phyloP scores from a whole-genome alignment of 768 basidiomycete species.

The Mrakia frigida region DNA sequence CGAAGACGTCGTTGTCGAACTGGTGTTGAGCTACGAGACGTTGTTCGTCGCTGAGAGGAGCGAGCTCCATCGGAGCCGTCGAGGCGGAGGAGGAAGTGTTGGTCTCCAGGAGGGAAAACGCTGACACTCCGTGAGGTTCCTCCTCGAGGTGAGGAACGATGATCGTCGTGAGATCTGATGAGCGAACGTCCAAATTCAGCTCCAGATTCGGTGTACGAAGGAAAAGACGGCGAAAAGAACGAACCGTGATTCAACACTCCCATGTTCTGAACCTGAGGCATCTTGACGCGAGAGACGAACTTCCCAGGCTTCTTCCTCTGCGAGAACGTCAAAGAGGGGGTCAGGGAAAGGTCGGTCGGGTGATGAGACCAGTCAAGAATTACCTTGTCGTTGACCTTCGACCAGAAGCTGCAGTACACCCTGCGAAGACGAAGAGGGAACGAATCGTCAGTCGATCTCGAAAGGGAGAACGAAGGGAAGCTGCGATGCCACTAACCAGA shows the following conservation, averaged over 20 bases:
- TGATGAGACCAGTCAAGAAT: background rate
- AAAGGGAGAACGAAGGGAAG: background rate
- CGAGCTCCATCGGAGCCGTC: constrained; percentile 6
- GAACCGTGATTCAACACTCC: constrained; percentile 32
- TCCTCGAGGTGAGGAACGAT: constrained; percentile 26
- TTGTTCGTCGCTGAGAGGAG: background rate
- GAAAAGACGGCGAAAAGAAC: background rate
- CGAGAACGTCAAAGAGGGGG: no score
- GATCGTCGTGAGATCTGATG: constrained; percentile 24
- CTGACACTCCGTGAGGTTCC: background rate
- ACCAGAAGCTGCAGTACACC: constrained; percentile 29
- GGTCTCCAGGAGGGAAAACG: background rate
- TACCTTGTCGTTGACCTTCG: constrained; percentile 26
- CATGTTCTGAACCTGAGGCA: constrained; percentile 28
- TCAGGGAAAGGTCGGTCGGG: background rate
- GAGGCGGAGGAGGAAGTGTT: constrained; percentile 16
- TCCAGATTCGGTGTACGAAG: no score
- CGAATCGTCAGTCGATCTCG: background rate
- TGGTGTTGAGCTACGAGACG: background rate
- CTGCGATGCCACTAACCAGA: constrained; percentile 6
- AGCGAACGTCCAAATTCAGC: background rate
- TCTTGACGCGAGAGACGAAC: constrained; percentile 33
- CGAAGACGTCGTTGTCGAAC: constrained; percentile 21
- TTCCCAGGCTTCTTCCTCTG: constrained; percentile 16
- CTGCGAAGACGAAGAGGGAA: background rate